Evolutionary conservation across 78 protist genomes (phyloP), one percentile per base, ranked within the genome.

Genomic region (Dictyostelium discoideum): DNA sequence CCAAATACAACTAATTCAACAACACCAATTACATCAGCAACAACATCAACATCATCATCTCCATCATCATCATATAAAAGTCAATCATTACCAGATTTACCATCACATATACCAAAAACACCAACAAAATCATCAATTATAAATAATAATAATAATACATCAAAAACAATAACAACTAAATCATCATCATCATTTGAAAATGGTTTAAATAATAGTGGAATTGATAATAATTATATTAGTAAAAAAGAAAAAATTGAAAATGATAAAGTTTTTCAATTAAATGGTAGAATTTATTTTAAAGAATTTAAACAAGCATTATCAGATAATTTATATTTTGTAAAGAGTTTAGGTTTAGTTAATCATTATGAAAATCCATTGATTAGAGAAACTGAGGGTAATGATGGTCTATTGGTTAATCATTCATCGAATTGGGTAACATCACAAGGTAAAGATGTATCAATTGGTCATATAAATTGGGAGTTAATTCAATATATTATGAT

Each of bases 401-500:
- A 22, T 40, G 32, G 65, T 32, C 16, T 18, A 44, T 18, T 79
- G n/a, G 84, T 42, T 3, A 79, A 14, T 40, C 78, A 65, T 63
- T 48, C 86, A 37, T 50, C 67, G 13, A 90, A 90, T 22, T 90
- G 95, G 95, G 76, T 90, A 63, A 82, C 72, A 32, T 82, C 77
- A 7, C 87, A 90, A 73, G 95, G 95, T 13, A 90, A 82, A 40
- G 95, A 90, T 26, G 84, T 90, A 48, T 81, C 95, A 1, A 40
- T 90, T 22, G 95, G 95, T 39, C 95, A 90, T 72, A 85, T 81
- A 65, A 80, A 48, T 73, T 90, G 95, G 95, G 87, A 83, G 13
- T 48, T 80, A 1, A 90, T 90, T 86, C 95, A 90, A 72, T 90
- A 42, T 26, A 90, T 90, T 9, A 90, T 90, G 95, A 90, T 90